Evolutionary conservation across 768 basidiomycete genomes (phyloP).

Genomic region (Russula brevipes): DNA sequence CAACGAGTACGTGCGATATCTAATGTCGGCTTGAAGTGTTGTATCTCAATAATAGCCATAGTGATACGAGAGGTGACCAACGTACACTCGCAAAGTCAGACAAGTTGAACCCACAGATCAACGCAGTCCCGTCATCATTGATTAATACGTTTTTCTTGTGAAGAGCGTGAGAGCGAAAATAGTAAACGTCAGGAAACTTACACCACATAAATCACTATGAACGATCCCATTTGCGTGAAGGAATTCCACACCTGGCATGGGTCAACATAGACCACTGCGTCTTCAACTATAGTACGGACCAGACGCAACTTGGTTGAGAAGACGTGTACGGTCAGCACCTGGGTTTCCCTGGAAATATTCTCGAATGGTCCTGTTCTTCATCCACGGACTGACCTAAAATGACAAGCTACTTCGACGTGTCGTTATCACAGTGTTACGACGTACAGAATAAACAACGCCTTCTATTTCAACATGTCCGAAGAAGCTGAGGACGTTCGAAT

Average conservation of each 20-base stretch:
- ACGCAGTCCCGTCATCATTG: slow-evolving; percentile 36
- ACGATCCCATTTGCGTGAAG: slow-evolving; percentile 23
- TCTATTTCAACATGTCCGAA: slow-evolving; percentile 37
- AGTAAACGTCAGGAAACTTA: slow-evolving; percentile 8
- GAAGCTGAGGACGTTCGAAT: slow-evolving; percentile 38
- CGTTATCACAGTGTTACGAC: not conserved
- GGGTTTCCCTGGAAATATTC: slow-evolving; percentile 34
- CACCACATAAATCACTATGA: slow-evolving; percentile 26
- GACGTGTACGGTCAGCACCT: slow-evolving; percentile 34
- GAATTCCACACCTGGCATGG: slow-evolving; percentile 9
- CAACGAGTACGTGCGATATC: slow-evolving; percentile 19
- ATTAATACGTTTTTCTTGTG: slow-evolving; percentile 43
- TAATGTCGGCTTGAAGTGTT: slow-evolving; percentile 28
- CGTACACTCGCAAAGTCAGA: slow-evolving; percentile 26
- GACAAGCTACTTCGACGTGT: not conserved
- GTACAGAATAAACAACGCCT: slow-evolving; percentile 22
- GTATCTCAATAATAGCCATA: not conserved
- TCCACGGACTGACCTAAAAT: slow-evolving; percentile 43
- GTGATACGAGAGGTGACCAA: not conserved
- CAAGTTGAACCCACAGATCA: slow-evolving; percentile 44
- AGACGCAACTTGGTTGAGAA: slow-evolving; percentile 37
- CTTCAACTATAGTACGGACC: slow-evolving; percentile 27
- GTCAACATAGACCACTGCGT: not conserved
- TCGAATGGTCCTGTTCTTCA: slow-evolving; percentile 39
- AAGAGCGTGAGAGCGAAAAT: not conserved